Evolutionary conservation across 371 early-diverging fungal species (phyloP).

Genomic region (Modicella reniformis): DNA sequence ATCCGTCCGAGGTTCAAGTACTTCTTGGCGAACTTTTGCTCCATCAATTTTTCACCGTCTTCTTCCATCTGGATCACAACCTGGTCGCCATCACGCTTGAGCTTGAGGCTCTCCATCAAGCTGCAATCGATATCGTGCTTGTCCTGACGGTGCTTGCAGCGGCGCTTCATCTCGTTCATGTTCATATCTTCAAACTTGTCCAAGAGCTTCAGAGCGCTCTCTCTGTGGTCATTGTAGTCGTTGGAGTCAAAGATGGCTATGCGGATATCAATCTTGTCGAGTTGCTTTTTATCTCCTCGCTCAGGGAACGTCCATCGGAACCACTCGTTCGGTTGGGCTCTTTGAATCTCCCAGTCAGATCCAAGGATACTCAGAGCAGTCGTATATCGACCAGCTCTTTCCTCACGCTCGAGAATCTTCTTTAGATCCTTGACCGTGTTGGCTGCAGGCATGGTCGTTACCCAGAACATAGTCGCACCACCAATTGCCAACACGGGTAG

Average conservation of each 20-base stretch:
- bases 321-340: slow-evolving; percentile 38
- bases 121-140: background rate
- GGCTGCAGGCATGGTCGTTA: slow-evolving; percentile 32
- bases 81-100: slow-evolving; percentile 36
- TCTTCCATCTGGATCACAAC: slow-evolving; percentile 40
- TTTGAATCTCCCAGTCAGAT: slow-evolving; percentile 39
- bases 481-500: slow-evolving; percentile 33
- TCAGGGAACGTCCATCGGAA: slow-evolving; percentile 49
- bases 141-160: slow-evolving; percentile 7
- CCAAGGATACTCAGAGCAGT: slow-evolving; percentile 34
- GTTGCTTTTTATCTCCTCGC: slow-evolving; percentile 9
- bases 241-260: slow-evolving; percentile 45
- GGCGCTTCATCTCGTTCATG: background rate
- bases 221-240: slow-evolving; percentile 28
- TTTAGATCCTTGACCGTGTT: slow-evolving; percentile 33
- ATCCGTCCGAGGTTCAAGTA: slow-evolving; percentile 41
- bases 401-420: slow-evolving; percentile 39
- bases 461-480: slow-evolving; percentile 36
- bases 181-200: slow-evolving; percentile 19
- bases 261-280: slow-evolving; percentile 44
- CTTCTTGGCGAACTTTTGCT: slow-evolving; percentile 33
- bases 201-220: slow-evolving; percentile 23
- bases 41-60: slow-evolving; percentile 44
- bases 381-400: slow-evolving; percentile 20
- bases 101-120: slow-evolving; percentile 18